A percentile compares a stretch with the other conserved stretches of the same genome.
These are phyloP conservation scores for Backusella luteola DNA, from an alignment of 192 early-diverging fungal genomes.

Conservation along the genomic window DNA sequence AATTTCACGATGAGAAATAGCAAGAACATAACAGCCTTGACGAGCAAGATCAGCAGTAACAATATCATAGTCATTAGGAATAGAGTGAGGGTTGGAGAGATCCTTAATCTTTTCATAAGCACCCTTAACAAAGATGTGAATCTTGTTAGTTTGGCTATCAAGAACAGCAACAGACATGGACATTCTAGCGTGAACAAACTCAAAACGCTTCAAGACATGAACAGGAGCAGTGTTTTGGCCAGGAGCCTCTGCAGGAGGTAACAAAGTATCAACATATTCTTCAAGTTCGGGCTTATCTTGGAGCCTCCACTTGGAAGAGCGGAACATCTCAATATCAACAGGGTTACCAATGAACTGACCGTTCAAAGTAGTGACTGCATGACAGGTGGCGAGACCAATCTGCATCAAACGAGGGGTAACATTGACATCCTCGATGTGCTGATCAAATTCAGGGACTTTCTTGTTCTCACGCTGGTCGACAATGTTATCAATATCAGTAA, in stretches of 20 bases:
- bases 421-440: slow-evolving; percentile 16
- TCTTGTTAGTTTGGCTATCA: slow-evolving; percentile 45
- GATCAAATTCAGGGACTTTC: slow-evolving; percentile 16
- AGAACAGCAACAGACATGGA: slow-evolving; percentile 70
- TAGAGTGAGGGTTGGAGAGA: slow-evolving; percentile 39
- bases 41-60: slow-evolving; percentile 55
- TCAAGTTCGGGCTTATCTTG: slow-evolving; percentile 13
- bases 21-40: slow-evolving; percentile 77
- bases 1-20: slow-evolving; percentile 55
- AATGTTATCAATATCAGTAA: background rate
- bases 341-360: slow-evolving; percentile 57
- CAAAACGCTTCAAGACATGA: slow-evolving; percentile 64
- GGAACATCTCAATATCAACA: slow-evolving; percentile 72
- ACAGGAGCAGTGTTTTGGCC: slow-evolving; percentile 22
- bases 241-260: slow-evolving; percentile 23
- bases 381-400: slow-evolving; percentile 43
- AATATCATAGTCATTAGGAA: slow-evolving; percentile 59
- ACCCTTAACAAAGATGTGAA: slow-evolving; percentile 68
- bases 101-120: slow-evolving; percentile 71
- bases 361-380: slow-evolving; percentile 46
- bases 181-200: slow-evolving; percentile 66
- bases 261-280: slow-evolving; percentile 43
- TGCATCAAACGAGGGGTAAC: slow-evolving; percentile 30
- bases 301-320: slow-evolving; percentile 42
- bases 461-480: background rate